phyloP scores from a whole-genome alignment of 306 rosid genomes.

The Glycine latifolia region DNA sequence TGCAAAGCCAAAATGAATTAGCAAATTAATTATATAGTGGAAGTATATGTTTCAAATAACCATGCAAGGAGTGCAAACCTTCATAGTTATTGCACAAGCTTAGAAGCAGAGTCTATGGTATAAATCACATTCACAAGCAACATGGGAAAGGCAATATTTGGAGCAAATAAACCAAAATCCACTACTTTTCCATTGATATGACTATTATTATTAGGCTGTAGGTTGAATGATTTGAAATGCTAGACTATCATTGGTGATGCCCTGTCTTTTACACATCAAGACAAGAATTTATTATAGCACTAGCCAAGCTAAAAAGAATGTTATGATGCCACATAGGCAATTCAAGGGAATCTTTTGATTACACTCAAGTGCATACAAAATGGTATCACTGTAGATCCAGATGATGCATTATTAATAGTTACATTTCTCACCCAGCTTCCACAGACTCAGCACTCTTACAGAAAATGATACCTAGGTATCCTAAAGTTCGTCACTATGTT shows the following conservation, averaged over 20 bases:
- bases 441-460: slow-evolving; percentile 17
- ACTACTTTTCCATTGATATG: slow-evolving; percentile 12
- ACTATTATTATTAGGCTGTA: slow-evolving; percentile 16
- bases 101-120: too few relatives aligned
- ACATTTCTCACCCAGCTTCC: slow-evolving; percentile 7
- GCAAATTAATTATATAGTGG: too few relatives aligned
- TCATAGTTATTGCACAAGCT: too few relatives aligned
- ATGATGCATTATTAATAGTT: slow-evolving; percentile 18
- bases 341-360: slow-evolving; percentile 20
- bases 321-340: slow-evolving; percentile 5
- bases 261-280: slow-evolving; percentile 5
- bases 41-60: too few relatives aligned
- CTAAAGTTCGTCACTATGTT: slow-evolving; percentile 7
- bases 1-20: slow-evolving; percentile 48
- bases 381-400: slow-evolving; percentile 19
- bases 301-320: slow-evolving; percentile 24
- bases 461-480: slow-evolving; percentile 11
- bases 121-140: slow-evolving; percentile 20
- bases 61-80: too few relatives aligned
- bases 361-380: slow-evolving; percentile 6
- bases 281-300: slow-evolving; percentile 30
- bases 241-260: slow-evolving; percentile 8
- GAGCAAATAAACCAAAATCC: slow-evolving; percentile 26
- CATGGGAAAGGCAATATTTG: slow-evolving; percentile 20
- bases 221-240: slow-evolving; percentile 29